Conservation (phyloP, 208 protist species). For the Wallacemonas sp. region DNA sequence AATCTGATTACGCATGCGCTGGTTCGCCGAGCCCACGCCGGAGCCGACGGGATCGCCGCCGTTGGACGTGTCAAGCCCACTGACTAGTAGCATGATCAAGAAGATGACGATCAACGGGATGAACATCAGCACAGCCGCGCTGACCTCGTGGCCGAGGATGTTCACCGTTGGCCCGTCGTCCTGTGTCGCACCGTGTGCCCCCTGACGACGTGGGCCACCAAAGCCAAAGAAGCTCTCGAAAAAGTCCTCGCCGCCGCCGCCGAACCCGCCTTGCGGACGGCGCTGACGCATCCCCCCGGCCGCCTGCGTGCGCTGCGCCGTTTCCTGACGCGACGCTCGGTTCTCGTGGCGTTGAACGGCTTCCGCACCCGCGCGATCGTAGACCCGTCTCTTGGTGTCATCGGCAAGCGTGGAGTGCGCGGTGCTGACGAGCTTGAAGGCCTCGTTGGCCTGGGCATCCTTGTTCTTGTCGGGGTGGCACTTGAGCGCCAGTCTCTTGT, state of each 20-base stretch:
- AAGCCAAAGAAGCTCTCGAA: slow-evolving; percentile 79
- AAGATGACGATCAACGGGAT: slow-evolving; percentile 74
- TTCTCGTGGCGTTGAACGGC: slow-evolving; percentile 87
- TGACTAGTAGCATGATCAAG: slow-evolving; percentile 67
- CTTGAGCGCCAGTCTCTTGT: slow-evolving; percentile 87
- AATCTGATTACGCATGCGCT: slow-evolving; percentile 11
- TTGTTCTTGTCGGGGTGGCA: slow-evolving; percentile 94
- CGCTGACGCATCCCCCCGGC: slow-evolving; percentile 17
- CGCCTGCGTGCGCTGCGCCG: slow-evolving; percentile 17
- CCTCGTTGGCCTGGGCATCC: slow-evolving; percentile 71
- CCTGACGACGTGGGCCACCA: slow-evolving; percentile 13
- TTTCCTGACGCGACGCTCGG: slow-evolving; percentile 29
- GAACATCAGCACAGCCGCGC: slow-evolving; percentile 61
- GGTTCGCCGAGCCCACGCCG: neutral
- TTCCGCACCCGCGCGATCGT: slow-evolving; percentile 76
- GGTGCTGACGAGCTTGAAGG: slow-evolving; percentile 88
- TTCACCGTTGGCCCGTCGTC: slow-evolving; percentile 15
- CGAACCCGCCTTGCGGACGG: slow-evolving; percentile 17
- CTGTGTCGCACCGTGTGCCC: neutral
- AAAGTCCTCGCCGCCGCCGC: slow-evolving; percentile 41
- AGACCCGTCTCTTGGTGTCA: slow-evolving; percentile 75
- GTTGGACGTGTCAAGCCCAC: slow-evolving; percentile 41
- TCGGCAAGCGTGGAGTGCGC: slow-evolving; percentile 80
- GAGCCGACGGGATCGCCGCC: slow-evolving; percentile 15
- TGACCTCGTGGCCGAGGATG: slow-evolving; percentile 32